These are phyloP conservation scores for Peronospora belbahrii DNA, from an alignment of 352 stramenopile genomes.

Conservation along the genomic window DNA sequence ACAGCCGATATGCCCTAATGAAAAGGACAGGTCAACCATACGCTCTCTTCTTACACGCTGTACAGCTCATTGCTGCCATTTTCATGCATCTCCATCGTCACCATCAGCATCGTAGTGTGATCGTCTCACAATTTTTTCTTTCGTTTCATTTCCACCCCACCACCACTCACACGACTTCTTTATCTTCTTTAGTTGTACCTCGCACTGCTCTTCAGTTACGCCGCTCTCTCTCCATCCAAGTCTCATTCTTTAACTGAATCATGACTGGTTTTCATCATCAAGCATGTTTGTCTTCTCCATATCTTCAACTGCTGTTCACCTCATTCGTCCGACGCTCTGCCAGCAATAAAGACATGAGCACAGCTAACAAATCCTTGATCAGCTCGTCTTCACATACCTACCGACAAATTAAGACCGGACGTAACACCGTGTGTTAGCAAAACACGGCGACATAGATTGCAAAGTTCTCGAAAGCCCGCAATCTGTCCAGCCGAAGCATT, in stretches of 20 bases:
- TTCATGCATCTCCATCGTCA: constrained; percentile 15
- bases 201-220: not conserved
- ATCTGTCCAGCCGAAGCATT: constrained; percentile 8
- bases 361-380: constrained; percentile 3
- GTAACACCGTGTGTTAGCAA: constrained; percentile 11
- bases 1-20: constrained; percentile 34
- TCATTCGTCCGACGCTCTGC: constrained; percentile 3
- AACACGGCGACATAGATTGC: not conserved
- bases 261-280: not conserved
- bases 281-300: not conserved
- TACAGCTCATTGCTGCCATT: constrained; percentile 46
- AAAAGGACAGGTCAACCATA: constrained; percentile 28
- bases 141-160: constrained; percentile 9
- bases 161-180: not conserved
- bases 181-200: not conserved
- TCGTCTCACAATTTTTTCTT: constrained; percentile 4
- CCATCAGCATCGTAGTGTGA: constrained; percentile 4
- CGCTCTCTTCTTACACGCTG: constrained; percentile 40
- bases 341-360: constrained; percentile 11
- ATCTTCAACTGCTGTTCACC: not conserved
- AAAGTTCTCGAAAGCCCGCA: not conserved
- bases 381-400: not conserved
- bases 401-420: constrained; percentile 2
- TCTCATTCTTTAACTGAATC: not conserved
- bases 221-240: not conserved